Evolutionary conservation across 192 early-diverging fungal genomes (phyloP), one percentile per base, ranked within the genome.

Genomic region (Mortierella alpina): DNA sequence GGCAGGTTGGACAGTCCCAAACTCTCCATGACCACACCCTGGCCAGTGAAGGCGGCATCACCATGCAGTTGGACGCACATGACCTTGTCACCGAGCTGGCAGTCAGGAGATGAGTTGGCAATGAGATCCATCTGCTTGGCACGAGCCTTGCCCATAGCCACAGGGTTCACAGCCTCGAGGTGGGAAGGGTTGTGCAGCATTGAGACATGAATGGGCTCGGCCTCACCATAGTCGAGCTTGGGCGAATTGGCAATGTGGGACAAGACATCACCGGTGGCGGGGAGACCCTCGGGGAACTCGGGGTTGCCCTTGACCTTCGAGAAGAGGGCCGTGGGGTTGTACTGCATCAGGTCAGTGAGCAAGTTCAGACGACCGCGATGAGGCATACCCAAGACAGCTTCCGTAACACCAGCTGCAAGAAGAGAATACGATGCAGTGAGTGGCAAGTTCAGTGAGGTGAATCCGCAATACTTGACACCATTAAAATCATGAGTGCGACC

Each of bases 141-240:
- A 13, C 97, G 92, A 0, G 96, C 95, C 75, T 99, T 97, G 49
- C 97, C 97, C 83, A 97, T 90, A 31, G 95, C 95, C 2, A 99
- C 96, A 0, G 97, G 96, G 86, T 99, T 99, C 42, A 96, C 93
- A 4, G 97, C 96, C 78, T 95, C 97, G n/a, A 99, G 85, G 76
- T 99, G 97, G 6, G 96, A 98, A 13, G 97, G 97, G 83, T 99
- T 99, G 85, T 95, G 94, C n/a, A 98, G 83, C 86, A 98, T 88
- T 2, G 95, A 94, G 7, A 97, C 93, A 59, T 95, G 90, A 18
- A 98, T 73, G 1, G 90, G 86, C 46, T 89, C 80, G 13, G 78
- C 85, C 40, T 85, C 84, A 22, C 89, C 88, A 70, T 92, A 97
- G 51, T 91, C 86, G 42, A 99, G 83, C 70, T 89, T 92, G 57